Evolutionary conservation across 805 yeast genomes (phyloP), one percentile per base, ranked within the genome.

Genomic region (Starmerella khaoyaiensis): DNA sequence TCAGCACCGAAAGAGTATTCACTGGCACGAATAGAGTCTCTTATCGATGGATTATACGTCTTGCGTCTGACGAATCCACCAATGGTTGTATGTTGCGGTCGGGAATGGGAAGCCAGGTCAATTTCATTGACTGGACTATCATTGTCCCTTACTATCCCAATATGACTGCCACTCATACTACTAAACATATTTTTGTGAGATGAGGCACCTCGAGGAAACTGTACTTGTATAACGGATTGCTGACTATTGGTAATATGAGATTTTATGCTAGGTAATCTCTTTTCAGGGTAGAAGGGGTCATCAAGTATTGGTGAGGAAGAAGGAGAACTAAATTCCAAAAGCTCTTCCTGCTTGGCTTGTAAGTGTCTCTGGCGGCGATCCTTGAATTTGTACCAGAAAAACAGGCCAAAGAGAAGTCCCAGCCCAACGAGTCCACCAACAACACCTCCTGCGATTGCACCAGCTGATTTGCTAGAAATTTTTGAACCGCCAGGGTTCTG

Each of bases 391-490:
- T 28, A 44, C 50, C 50, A 46, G 5, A 46, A 29, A 1, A 36
- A 16, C 5, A 39, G 11, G 1, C 64, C 50, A 4, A 69, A 41
- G 1, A 71, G 47, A 1, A 60, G 47, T 0, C 60, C 59, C 0
- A 70, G 51, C 5, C 64, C 70, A 1, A 61, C 67, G 2, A 71
- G 63, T 14, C 79, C 76, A 15, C 80, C 86, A 2, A 74, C 68
- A 1, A 76, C 74, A 19, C 84, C 86, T 17, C 84, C 87, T 0
- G 76, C 79, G 16, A 77, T 67, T 5, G 75, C 81, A 5, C 82
- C 77, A 15, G 64, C 56, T 33, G 26, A 11, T n/a, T 14, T 17
- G 12, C 33, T 18, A 7, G 37, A 30, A 8, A 20, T 19, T 24
- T 23, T 16, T 14, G 27, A 11, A 4, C 31, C 19, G 22, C 21